phyloP scores from a whole-genome alignment of 768 basidiomycete species.

The Russula virescens region DNA sequence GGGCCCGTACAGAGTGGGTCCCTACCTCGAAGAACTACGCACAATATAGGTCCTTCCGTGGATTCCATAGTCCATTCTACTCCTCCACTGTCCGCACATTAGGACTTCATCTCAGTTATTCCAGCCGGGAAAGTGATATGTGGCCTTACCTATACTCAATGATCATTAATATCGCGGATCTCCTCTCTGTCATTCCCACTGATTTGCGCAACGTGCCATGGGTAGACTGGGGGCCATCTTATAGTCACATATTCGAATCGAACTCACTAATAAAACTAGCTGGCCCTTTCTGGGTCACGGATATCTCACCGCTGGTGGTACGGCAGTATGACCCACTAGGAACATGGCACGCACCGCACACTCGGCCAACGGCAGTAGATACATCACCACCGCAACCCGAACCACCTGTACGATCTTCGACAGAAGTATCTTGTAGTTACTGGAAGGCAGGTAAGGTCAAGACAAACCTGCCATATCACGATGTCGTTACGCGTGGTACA shows the following conservation, averaged over 20 bases:
- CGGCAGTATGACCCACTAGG: neutral
- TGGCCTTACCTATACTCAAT: neutral
- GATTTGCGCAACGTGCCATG: neutral
- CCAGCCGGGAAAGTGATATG: too few relatives aligned
- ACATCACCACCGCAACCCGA: too few relatives aligned
- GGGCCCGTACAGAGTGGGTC: too few relatives aligned
- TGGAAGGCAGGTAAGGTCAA: too few relatives aligned
- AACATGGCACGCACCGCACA: too few relatives aligned
- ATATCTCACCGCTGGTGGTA: neutral
- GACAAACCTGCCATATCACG: too few relatives aligned
- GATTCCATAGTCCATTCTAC: constrained; percentile 1
- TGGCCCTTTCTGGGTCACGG: neutral
- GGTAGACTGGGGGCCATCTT: constrained; percentile 10
- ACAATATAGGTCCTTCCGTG: neutral
- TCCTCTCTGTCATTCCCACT: neutral
- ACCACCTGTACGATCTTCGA: too few relatives aligned
- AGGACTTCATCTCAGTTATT: neutral
- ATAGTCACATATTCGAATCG: neutral
- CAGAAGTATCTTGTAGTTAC: too few relatives aligned
- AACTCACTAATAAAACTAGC: neutral
- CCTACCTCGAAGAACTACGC: neutral
- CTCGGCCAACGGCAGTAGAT: too few relatives aligned
- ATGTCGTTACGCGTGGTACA: too few relatives aligned
- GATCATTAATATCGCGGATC: constrained; percentile 2
- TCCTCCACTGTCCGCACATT: neutral